Conservation (phyloP, 305 asterid species). For the Caryopteris hybrid region DNA sequence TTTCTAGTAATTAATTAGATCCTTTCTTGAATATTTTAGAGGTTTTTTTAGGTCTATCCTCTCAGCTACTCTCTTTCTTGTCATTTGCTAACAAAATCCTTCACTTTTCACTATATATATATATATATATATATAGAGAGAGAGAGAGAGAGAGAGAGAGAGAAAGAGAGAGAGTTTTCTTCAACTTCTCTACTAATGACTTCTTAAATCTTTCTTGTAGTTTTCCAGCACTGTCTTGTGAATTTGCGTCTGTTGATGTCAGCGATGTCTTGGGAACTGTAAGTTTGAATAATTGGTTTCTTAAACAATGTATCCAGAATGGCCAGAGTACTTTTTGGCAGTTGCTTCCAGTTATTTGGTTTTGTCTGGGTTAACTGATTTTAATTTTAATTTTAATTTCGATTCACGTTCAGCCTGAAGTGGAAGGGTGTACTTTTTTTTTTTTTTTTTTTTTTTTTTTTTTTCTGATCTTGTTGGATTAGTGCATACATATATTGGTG, state of each 20-base stretch:
- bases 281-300: slow-evolving; percentile 31
- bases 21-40: background rate
- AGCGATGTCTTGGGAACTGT: slow-evolving; percentile 90
- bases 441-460: too few relatives aligned
- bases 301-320: background rate
- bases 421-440: background rate
- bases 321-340: background rate
- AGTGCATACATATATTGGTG: background rate
- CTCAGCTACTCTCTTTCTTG: background rate
- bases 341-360: background rate
- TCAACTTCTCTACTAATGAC: background rate
- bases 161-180: too few relatives aligned
- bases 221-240: slow-evolving; percentile 90
- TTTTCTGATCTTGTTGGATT: too few relatives aligned
- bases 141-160: too few relatives aligned
- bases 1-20: background rate
- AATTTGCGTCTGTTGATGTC: slow-evolving; percentile 87
- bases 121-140: background rate
- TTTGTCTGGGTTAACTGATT: too few relatives aligned
- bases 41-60: background rate
- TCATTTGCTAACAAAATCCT: background rate
- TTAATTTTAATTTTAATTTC: background rate
- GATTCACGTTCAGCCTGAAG: background rate
- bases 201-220: slow-evolving; percentile 33
- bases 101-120: background rate